Evolutionary conservation across 1,284 basidiomycete species (phyloP).

Genomic region (Cryptococcus neoformans): DNA sequence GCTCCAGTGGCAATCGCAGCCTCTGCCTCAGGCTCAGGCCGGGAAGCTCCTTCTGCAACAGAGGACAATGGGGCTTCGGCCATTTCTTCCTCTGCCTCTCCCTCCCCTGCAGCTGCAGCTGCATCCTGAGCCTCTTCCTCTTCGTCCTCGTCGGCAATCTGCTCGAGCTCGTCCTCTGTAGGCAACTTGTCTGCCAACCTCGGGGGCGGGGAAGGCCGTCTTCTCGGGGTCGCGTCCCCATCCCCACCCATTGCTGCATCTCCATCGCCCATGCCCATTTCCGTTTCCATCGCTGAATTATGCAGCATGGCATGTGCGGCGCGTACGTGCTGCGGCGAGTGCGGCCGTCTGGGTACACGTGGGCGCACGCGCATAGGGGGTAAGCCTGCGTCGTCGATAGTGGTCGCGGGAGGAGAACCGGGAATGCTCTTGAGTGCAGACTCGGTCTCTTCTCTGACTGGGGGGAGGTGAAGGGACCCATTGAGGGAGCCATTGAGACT

Average conservation of each 20-base stretch:
- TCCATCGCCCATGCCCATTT: background rate
- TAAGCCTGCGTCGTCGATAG: background rate
- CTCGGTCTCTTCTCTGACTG: no score
- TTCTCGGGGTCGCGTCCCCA: conserved; percentile 16
- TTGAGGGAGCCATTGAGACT: no score
- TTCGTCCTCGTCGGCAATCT: conserved; percentile 1
- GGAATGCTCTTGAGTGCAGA: background rate
- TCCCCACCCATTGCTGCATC: conserved; percentile 2
- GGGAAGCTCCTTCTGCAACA: no score
- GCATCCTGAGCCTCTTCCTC: conserved; percentile 9
- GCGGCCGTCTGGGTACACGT: background rate
- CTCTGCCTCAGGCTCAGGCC: no score
- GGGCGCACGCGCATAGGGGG: background rate
- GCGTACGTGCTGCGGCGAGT: background rate
- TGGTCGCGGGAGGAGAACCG: background rate
- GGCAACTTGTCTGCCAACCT: conserved; percentile 7
- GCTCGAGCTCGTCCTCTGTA: conserved; percentile 2
- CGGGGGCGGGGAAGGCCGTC: conserved; percentile 17
- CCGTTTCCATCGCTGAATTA: background rate
- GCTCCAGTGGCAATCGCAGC: no score
- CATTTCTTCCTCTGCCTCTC: conserved; percentile 5
- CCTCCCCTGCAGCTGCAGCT: background rate
- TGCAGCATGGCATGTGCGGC: background rate
- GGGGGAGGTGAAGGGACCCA: no score
- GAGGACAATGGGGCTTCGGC: no score